Evolutionary conservation across 352 stramenopile genomes (phyloP).

Genomic region (Phytophthora macrochlamydospora): DNA sequence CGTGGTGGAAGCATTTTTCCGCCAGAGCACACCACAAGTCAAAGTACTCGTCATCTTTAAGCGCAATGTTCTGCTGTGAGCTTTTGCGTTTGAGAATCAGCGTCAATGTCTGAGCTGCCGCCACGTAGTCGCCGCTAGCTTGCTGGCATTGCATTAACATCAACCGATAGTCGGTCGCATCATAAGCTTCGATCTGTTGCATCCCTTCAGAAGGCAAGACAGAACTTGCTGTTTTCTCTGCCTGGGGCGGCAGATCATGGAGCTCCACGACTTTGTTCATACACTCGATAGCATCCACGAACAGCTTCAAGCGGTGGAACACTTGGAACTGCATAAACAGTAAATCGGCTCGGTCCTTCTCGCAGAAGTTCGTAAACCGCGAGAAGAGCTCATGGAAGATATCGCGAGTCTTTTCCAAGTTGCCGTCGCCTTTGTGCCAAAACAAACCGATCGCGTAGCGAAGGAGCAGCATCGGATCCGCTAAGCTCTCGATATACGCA

Average conservation of each 20-base stretch:
- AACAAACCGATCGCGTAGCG: conserved; percentile 69
- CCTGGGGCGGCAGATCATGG: conserved; percentile 1
- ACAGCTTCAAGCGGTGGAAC: conserved; percentile 52
- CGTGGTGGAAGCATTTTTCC: conserved; percentile 67
- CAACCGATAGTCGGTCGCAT: conserved; percentile 52
- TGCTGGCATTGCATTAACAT: conserved; percentile 79
- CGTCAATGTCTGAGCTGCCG: conserved; percentile 55
- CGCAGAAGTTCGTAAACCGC: conserved; percentile 67
- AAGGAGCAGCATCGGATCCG: conserved; percentile 61
- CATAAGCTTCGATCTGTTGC: conserved; percentile 32
- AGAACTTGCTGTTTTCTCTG: not conserved
- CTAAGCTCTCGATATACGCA: conserved; percentile 66
- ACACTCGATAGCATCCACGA: conserved; percentile 56
- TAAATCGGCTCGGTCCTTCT: conserved; percentile 59
- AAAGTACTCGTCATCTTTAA: conserved; percentile 61
- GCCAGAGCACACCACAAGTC: conserved; percentile 57
- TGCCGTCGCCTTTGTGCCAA: conserved; percentile 50
- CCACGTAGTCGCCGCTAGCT: conserved; percentile 54
- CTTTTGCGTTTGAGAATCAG: conserved; percentile 40
- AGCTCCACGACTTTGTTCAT: conserved; percentile 48
- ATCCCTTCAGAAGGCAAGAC: not conserved
- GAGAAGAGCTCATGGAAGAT: conserved; percentile 61
- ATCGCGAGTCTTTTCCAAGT: conserved; percentile 60
- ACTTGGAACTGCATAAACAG: conserved; percentile 74
- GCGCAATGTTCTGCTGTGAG: conserved; percentile 29